These are phyloP conservation scores for Eucalyptus pauciflora DNA, from an alignment of 345 rosid genomes.

Conservation along the genomic window DNA sequence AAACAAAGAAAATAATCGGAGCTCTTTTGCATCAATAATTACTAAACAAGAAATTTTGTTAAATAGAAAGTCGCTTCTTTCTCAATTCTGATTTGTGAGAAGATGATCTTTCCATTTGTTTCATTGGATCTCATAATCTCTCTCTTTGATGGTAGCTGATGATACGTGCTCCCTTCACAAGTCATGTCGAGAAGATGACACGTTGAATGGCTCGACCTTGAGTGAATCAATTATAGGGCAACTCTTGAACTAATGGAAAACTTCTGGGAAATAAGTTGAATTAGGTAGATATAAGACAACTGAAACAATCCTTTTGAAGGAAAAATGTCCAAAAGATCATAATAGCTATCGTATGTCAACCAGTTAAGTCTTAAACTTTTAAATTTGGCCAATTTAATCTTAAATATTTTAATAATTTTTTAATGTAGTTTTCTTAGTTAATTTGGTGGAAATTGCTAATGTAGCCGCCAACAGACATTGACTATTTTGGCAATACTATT, in stretches of 20 bases:
- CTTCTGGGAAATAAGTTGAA: neutral
- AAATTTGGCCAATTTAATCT: rapidly evolving
- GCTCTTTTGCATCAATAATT: neutral
- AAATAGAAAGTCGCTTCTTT: neutral
- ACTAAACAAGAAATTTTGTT: neutral
- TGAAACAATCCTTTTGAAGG: neutral
- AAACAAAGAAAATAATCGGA: neutral
- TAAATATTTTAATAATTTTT: neutral
- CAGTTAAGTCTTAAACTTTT: neutral
- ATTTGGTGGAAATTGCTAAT: neutral
- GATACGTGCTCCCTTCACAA: neutral
- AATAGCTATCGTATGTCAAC: rapidly evolving
- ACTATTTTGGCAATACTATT: neutral
- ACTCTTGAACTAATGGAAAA: neutral
- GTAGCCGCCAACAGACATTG: rapidly evolving
- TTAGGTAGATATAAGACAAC: neutral
- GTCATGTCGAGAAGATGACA: neutral
- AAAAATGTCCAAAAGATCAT: neutral
- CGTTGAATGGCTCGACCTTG: neutral
- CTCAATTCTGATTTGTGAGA: neutral
- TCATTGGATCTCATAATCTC: neutral
- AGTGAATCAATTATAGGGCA: neutral
- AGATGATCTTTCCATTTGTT: neutral
- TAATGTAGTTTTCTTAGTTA: neutral
- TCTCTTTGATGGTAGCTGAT: neutral